Percentiles rank a stretch among this genome's conserved stretches.
phyloP scores from a whole-genome alignment of 768 basidiomycete genomes.

The Neoboletus brunneissimus region DNA sequence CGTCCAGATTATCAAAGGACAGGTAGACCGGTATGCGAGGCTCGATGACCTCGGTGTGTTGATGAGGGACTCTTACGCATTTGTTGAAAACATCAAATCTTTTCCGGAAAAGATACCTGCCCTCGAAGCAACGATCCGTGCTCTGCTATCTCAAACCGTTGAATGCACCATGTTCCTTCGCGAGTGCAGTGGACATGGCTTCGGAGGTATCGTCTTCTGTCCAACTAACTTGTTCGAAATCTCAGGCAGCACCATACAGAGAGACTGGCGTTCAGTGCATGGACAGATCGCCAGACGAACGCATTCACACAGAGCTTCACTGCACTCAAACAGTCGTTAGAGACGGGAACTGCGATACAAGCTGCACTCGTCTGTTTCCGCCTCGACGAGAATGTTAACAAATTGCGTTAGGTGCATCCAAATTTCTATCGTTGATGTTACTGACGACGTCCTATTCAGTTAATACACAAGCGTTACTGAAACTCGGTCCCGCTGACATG shows the following conservation, averaged over 20 bases:
- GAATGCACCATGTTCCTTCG: slow-evolving; percentile 38
- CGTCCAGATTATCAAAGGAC: slow-evolving; percentile 27
- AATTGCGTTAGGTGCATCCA: slow-evolving; percentile 20
- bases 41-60: slow-evolving; percentile 26
- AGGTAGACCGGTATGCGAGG: slow-evolving; percentile 25
- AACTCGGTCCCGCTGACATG: slow-evolving; percentile 31
- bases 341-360: slow-evolving; percentile 25
- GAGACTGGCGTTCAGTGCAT: slow-evolving; percentile 12
- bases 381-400: slow-evolving; percentile 26
- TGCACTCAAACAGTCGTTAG: slow-evolving; percentile 26
- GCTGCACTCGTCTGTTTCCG: slow-evolving; percentile 28
- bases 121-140: slow-evolving; percentile 28
- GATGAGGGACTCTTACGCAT: slow-evolving; percentile 34
- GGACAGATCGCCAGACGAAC: slow-evolving; percentile 21
- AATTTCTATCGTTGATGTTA: neutral
- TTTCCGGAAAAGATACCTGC: slow-evolving; percentile 28
- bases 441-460: slow-evolving; percentile 12
- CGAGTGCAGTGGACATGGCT: slow-evolving; percentile 36
- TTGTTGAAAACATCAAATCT: slow-evolving; percentile 29
- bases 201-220: slow-evolving; percentile 26
- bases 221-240: neutral
- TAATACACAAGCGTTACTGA: slow-evolving; percentile 19
- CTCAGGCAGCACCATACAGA: slow-evolving; percentile 16
- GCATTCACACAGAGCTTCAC: slow-evolving; percentile 23
- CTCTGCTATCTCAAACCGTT: slow-evolving; percentile 32